Evolutionary conservation across 1,139 yeast species (phyloP), one percentile per base, ranked within the genome.

Genomic region (Protomyces lactucae-debilis): DNA sequence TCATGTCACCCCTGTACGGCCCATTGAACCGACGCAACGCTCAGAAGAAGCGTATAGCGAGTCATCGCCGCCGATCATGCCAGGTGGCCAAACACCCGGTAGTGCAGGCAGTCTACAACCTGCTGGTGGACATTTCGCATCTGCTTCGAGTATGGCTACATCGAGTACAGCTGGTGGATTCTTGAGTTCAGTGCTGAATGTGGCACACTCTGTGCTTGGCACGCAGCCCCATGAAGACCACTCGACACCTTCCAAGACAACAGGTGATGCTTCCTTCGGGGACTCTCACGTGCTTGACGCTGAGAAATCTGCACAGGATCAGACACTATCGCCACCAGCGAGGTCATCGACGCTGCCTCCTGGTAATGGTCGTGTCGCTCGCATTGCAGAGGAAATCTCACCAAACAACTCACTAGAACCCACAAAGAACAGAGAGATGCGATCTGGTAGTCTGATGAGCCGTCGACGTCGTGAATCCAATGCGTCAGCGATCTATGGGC

Each of bases 391-490:
- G 18, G 48, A 43, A 10, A 18, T 43, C 12, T 43, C 48, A 8
- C 48, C 48, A 43, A 4, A 3, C 4, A 3, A 10, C 5, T 10
- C 48, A 5, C 23, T 25, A 1, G 16, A 10, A 3, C 23, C 9
- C 35, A 23, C 46, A 10, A 4, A 46, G 35, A 12, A 43, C 25
- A 6, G 23, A 25, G 25, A 46, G 36, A 18, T 55, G 45, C 25
- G 63, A 10, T 59, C 63, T 16, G 63, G 63, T 43, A 59, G 63
- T 21, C 57, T 59, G 1, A 35, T 43, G 4, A 59, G 57, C 25
- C 37, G 57, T 12, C 43, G 53, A 10, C 56, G 63, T 14, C 63
- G 63, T n/a, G 63, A 55, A 2, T 59, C 63, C n/a, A 59, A 46
- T 28, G 35, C 63, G 23, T 14, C 54, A 21, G 43, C 63, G 14